Percentiles rank a stretch among this genome's conserved stretches.
These are phyloP conservation scores for Mucor indicus DNA, from an alignment of 371 early-diverging fungal genomes.

Conservation along the genomic window DNA sequence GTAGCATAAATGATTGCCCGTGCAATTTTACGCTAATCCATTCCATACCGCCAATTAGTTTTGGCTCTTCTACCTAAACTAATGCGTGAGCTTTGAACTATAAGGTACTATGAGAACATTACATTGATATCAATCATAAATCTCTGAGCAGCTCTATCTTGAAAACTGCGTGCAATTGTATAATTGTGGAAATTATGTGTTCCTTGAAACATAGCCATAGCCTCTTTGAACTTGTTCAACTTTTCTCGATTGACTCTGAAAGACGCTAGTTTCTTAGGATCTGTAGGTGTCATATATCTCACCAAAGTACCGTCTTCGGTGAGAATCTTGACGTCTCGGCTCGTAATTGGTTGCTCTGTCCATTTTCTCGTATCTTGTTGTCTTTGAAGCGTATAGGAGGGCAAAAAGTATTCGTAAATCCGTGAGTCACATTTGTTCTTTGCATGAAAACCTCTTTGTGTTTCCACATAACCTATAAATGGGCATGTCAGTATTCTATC, in stretches of 20 bases:
- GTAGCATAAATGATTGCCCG: conserved; percentile 99
- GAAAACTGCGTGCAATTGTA: conserved; percentile 77
- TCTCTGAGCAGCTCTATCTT: conserved; percentile 77
- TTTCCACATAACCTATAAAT: conserved; percentile 62
- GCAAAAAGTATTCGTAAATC: conserved; percentile 97
- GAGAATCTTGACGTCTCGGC: conserved; percentile 26
- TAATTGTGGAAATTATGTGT: conserved; percentile 98
- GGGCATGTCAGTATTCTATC: neutral
- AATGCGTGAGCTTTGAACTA: neutral
- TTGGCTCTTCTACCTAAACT: conserved; percentile 66
- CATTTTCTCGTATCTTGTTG: conserved; percentile 14
- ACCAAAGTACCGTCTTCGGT: conserved; percentile 28
- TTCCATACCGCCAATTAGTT: conserved; percentile 74
- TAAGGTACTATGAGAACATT: neutral
- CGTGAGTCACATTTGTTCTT: conserved; percentile 91
- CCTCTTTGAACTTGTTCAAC: conserved; percentile 63
- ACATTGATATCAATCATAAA: conserved; percentile 78
- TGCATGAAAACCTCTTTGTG: conserved; percentile 83
- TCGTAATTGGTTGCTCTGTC: conserved; percentile 3
- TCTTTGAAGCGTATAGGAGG: conserved; percentile 81
- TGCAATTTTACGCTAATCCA: conserved; percentile 93
- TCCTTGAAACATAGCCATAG: conserved; percentile 79
- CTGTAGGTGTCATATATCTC: conserved; percentile 33
- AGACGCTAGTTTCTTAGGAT: conserved; percentile 45
- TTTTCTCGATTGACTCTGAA: conserved; percentile 64